Evolutionary conservation across 2,329 filamentous ascomycete species (phyloP).

Genomic region (Trichoderma sp.): DNA sequence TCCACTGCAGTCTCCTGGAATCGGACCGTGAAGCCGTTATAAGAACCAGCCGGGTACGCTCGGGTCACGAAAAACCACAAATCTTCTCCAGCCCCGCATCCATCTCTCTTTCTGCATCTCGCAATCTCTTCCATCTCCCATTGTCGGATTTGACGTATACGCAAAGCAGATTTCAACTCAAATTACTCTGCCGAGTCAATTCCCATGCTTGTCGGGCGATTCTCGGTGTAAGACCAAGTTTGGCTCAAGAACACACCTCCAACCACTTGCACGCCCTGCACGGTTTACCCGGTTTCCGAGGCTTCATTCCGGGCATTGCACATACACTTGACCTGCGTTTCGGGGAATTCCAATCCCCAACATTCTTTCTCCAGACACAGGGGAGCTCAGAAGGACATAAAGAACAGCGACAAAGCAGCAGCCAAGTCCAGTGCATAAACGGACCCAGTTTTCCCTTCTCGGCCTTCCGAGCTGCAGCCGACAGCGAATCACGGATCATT

Average conservation of each 20-base stretch:
- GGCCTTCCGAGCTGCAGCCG: conserved; percentile 27
- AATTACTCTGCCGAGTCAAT: neutral
- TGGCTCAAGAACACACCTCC: neutral
- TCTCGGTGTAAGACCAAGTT: conserved; percentile 9
- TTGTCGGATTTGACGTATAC: too few species aligned
- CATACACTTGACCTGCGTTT: neutral
- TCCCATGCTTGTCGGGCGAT: neutral
- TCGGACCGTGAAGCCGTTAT: conserved; percentile 31
- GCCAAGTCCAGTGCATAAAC: neutral
- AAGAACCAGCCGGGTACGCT: conserved; percentile 24
- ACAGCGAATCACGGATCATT: conserved; percentile 17
- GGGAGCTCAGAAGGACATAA: neutral
- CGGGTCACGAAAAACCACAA: conserved; percentile 28
- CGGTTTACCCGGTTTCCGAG: neutral
- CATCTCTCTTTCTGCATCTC: neutral
- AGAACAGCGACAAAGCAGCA: neutral
- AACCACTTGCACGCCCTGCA: neutral
- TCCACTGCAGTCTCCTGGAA: conserved; percentile 34
- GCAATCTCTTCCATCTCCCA: neutral
- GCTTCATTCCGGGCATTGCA: neutral
- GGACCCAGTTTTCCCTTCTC: conserved; percentile 25
- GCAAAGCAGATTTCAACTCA: neutral
- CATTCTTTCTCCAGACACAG: neutral
- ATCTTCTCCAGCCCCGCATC: conserved; percentile 5
- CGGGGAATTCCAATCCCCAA: neutral